Evolutionary conservation across 2,329 filamentous ascomycete species (phyloP).

Genomic region (Moelleriella libera): DNA sequence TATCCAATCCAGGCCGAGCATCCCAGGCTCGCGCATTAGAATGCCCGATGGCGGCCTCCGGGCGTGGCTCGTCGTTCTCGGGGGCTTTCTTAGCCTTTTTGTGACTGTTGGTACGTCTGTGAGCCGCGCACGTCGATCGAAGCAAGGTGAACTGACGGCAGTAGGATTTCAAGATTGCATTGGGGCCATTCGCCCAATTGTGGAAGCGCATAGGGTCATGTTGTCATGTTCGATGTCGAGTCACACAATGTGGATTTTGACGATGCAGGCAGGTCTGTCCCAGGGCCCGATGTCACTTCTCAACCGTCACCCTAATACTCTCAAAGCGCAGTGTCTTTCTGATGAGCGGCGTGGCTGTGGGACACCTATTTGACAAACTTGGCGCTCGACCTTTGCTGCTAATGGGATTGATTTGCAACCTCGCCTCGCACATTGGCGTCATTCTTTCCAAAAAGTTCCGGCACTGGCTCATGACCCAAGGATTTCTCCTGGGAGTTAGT

Average conservation of each 20-base stretch:
- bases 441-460: constrained; percentile 18
- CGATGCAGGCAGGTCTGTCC: too few relatives aligned
- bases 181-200: too few relatives aligned
- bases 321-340: constrained; percentile 22
- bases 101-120: constrained; percentile 12
- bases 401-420: constrained; percentile 18
- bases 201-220: too few relatives aligned
- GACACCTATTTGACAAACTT: constrained; percentile 24
- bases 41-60: constrained; percentile 13
- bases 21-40: neutral
- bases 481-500: constrained; percentile 25
- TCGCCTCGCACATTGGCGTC: constrained; percentile 22
- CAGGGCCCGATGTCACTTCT: too few relatives aligned
- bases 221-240: too few relatives aligned
- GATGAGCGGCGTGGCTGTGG: constrained; percentile 21
- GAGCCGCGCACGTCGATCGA: neutral
- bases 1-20: neutral
- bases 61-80: constrained; percentile 17
- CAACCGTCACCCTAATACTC: too few relatives aligned
- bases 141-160: too few relatives aligned
- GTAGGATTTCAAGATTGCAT: too few relatives aligned
- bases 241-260: too few relatives aligned
- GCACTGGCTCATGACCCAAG: constrained; percentile 24
- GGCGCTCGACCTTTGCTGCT: constrained; percentile 20
- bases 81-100: constrained; percentile 15